Evolutionary conservation across 169 alveolate genomes (phyloP).

Genomic region (Hepatocystis sp.): DNA sequence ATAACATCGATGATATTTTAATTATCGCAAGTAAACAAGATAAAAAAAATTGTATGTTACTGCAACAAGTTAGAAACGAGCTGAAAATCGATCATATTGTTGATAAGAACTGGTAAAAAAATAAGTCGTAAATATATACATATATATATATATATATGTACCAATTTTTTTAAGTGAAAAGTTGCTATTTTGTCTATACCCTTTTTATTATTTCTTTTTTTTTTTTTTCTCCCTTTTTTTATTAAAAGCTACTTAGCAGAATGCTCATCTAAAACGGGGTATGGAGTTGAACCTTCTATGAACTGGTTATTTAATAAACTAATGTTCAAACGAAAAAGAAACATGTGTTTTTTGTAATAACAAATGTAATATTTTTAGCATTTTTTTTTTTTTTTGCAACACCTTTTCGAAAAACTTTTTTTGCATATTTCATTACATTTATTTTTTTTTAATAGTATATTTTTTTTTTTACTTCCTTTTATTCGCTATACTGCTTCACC

Average conservation of each 20-base stretch:
- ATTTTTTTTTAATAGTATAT: not conserved
- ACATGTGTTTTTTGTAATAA: conserved; percentile 34
- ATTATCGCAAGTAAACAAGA: conserved; percentile 44
- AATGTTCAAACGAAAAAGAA: conserved; percentile 28
- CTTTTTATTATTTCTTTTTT: not conserved
- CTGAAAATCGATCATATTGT: conserved; percentile 54
- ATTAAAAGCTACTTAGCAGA: conserved; percentile 35
- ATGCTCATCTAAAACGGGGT: conserved; percentile 66
- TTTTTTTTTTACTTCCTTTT: not conserved
- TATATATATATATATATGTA: not conserved
- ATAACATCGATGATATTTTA: conserved; percentile 25
- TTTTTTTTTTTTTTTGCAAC: not conserved
- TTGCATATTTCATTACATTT: too few species aligned
- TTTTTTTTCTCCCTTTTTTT: conserved; percentile 2
- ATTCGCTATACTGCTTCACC: too few species aligned
- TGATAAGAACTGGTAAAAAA: conserved; percentile 64
- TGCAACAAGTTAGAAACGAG: conserved; percentile 33
- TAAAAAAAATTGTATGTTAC: conserved; percentile 42
- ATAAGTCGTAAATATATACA: not conserved
- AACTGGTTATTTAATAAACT: conserved; percentile 61
- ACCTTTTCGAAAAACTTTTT: too few species aligned
- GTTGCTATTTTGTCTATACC: too few species aligned
- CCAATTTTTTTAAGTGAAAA: too few species aligned
- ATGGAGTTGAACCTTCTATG: conserved; percentile 48
- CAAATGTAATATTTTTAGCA: not conserved